phyloP scores from a whole-genome alignment of 495 filamentous ascomycete genomes.

The Aspergillus wentii region DNA sequence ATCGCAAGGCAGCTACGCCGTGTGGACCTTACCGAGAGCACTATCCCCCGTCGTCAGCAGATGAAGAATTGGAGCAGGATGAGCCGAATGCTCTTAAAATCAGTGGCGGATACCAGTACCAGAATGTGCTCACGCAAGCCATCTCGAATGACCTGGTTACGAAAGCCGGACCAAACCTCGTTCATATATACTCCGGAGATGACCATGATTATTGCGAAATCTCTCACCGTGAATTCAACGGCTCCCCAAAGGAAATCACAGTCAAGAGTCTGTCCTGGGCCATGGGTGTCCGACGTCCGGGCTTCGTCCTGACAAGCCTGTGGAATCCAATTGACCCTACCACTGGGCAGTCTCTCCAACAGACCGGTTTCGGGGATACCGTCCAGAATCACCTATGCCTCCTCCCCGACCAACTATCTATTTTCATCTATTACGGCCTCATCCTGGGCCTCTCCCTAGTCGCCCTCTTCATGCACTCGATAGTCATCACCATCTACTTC shows the following conservation, averaged over 20 bases:
- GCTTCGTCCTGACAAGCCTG: slow-evolving; percentile 81
- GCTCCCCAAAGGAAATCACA: slow-evolving; percentile 78
- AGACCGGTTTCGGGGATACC: slow-evolving; percentile 41
- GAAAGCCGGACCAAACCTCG: slow-evolving; percentile 64
- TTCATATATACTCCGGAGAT: slow-evolving; percentile 86
- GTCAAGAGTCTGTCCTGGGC: slow-evolving; percentile 92
- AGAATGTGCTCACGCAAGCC: slow-evolving; percentile 77
- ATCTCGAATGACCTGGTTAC: slow-evolving; percentile 70
- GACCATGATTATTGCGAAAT: slow-evolving; percentile 98
- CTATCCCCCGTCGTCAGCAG: slow-evolving; percentile 62
- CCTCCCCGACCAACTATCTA: slow-evolving; percentile 78
- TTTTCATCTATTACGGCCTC: slow-evolving; percentile 71
- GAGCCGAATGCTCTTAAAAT: slow-evolving; percentile 73
- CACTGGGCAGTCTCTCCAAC: slow-evolving; percentile 51
- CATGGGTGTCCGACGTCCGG: slow-evolving; percentile 91
- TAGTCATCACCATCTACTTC: slow-evolving; percentile 37
- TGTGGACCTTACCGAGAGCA: slow-evolving; percentile 88
- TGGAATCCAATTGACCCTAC: slow-evolving; percentile 79
- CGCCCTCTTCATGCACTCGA: slow-evolving; percentile 55
- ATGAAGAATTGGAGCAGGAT: slow-evolving; percentile 61
- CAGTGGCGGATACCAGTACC: slow-evolving; percentile 83
- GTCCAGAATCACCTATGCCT: slow-evolving; percentile 87
- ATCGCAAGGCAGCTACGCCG: slow-evolving; percentile 71
- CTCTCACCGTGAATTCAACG: slow-evolving; percentile 62
- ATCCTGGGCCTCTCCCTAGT: slow-evolving; percentile 56